These are phyloP conservation scores for Carex myosuroides DNA, from an alignment of 176 grass and related monocot genomes.

Conservation along the genomic window DNA sequence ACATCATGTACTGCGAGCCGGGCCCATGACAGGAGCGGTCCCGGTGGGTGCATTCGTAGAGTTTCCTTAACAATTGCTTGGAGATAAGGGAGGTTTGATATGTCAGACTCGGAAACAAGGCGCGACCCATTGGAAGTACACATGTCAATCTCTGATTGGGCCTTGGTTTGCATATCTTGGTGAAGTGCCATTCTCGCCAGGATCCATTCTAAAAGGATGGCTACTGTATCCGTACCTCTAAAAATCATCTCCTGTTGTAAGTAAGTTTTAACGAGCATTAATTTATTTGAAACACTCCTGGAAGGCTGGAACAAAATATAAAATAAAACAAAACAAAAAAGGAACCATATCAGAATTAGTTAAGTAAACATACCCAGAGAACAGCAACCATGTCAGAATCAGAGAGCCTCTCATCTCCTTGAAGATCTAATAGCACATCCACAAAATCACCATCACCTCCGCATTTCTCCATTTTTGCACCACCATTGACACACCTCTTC, in stretches of 20 bases:
- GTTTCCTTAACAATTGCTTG: constrained; percentile 34
- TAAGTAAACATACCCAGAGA: constrained; percentile 50
- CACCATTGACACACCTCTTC: constrained; percentile 9
- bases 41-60: constrained; percentile 36
- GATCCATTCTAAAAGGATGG: constrained; percentile 40
- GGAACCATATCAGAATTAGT: neutral
- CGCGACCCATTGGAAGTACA: neutral
- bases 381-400: constrained; percentile 68
- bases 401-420: constrained; percentile 49
- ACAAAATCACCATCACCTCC: constrained; percentile 42
- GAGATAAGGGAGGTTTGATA: constrained; percentile 29
- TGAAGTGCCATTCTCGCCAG: constrained; percentile 34
- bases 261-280: neutral
- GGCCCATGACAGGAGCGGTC: constrained; percentile 39
- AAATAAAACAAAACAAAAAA: neutral
- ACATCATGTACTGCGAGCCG: constrained; percentile 34
- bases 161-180: constrained; percentile 31
- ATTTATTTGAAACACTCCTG: neutral
- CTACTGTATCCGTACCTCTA: constrained; percentile 37
- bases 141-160: constrained; percentile 31
- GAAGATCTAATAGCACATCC: constrained; percentile 59
- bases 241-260: constrained; percentile 33
- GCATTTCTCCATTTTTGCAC: neutral
- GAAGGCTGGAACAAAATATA: neutral
- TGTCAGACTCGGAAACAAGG: constrained; percentile 23